Base-by-base conservation (phyloP, 345 rosid species). In the Fremontodendron californicum region DNA sequence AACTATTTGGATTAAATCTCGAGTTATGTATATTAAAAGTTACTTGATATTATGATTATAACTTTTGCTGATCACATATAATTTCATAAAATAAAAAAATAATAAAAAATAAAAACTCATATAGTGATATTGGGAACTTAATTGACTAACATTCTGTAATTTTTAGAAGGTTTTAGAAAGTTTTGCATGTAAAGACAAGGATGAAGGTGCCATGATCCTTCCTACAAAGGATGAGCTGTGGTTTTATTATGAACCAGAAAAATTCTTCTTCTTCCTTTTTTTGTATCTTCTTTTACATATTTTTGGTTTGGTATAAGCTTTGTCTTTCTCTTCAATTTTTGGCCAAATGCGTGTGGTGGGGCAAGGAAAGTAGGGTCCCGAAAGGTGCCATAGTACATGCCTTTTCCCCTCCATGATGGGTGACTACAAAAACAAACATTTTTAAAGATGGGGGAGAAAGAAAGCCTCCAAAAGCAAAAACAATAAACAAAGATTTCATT, bases 131-230 rank as follows among this genome's bases (percentile, higher is more conserved):
- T n/a, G n/a, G 10, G 6, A 40, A 21, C 4, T 51, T 51, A 8
- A 4, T 6, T 51, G 5, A 23, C 55, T 3, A 51, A 18, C 55
- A 49, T 49, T 46, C 18, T 16, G 5, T 54, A n/a, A n/a, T 51
- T 19, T 66, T 19, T 4, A 66, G 48, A 8, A 16, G 25, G 45
- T 65, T 65, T 65, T 19, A 40, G 46, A 67, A 12, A 2, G 45
- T 6, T 68, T 4, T 1, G 18, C 31, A 21, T 21, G 31, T 6
- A 45, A 45, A 45, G 55, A 45, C 39, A 45, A 19, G 21, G 18
- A 45, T 25, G 73, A 69, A 69, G 39, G 73, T 45, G 4, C 73
- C 73, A 45, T 69, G 67, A 72, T 43, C 61, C 67, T 54, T 42
- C 40, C 48, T 37, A 10, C n/a, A 35, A 65, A 66, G 42, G 49